These are phyloP conservation scores for Cyclanthera cordifolia DNA, from an alignment of 306 rosid species.

Conservation along the genomic window DNA sequence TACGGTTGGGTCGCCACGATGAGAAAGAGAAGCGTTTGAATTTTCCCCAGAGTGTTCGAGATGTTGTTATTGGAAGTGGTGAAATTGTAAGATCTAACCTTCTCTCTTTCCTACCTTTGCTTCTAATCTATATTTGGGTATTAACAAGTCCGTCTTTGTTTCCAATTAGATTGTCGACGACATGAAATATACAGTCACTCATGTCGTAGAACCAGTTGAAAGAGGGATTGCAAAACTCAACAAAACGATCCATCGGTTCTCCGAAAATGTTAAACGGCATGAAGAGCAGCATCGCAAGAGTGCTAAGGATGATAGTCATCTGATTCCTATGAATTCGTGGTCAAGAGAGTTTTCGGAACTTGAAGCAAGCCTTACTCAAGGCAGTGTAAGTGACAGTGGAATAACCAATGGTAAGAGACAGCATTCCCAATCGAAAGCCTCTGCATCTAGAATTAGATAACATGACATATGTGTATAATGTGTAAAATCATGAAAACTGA, in stretches of 20 bases:
- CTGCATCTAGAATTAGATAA: constrained; percentile 38
- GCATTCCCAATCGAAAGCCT: constrained; percentile 37
- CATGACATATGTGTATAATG: neutral
- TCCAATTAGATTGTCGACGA: constrained; percentile 76
- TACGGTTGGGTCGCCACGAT: constrained; percentile 42
- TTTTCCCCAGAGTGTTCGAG: constrained; percentile 82
- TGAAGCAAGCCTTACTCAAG: constrained; percentile 46
- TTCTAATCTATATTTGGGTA: constrained; percentile 6
- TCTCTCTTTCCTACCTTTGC: constrained; percentile 10
- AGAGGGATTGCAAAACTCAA: constrained; percentile 78
- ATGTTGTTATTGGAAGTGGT: constrained; percentile 85
- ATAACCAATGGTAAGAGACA: constrained; percentile 40
- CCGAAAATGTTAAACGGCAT: constrained; percentile 84
- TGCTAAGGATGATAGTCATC: constrained; percentile 58
- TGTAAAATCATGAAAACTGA: neutral
- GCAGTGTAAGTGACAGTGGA: constrained; percentile 86
- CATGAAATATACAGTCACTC: constrained; percentile 92
- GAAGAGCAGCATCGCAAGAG: constrained; percentile 64
- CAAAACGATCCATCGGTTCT: constrained; percentile 68
- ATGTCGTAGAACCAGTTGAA: constrained; percentile 91
- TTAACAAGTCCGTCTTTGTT: neutral
- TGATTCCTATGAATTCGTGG: constrained; percentile 67
- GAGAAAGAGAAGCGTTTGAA: constrained; percentile 57
- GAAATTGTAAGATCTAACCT: constrained; percentile 64
- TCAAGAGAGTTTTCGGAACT: constrained; percentile 55